Percentiles rank a stretch among this genome's conserved stretches.
Evolutionary conservation across 768 basidiomycete genomes (phyloP).

Genomic region (Gelatoporia subvermispora): DNA sequence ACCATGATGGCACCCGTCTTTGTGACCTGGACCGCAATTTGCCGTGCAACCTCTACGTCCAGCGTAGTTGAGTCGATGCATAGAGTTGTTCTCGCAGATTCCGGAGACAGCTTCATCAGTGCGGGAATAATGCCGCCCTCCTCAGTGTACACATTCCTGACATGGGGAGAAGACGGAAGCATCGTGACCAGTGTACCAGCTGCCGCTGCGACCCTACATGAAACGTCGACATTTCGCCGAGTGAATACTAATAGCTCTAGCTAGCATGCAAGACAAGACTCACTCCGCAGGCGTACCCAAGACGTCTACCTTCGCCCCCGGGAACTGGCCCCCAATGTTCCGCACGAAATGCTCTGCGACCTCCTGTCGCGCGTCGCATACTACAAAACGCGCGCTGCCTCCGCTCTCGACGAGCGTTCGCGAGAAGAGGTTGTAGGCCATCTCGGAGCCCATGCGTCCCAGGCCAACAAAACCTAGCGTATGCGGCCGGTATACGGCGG

Average conservation of each 20-base stretch:
- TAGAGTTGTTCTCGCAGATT: constrained; percentile 44
- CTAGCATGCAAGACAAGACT: constrained; percentile 26
- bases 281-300: constrained; percentile 70
- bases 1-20: constrained; percentile 67
- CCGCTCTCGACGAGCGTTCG: constrained; percentile 52
- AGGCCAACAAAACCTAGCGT: constrained; percentile 80
- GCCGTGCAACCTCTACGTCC: constrained; percentile 69
- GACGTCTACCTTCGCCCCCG: constrained; percentile 53
- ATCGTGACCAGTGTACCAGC: constrained; percentile 78
- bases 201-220: constrained; percentile 51
- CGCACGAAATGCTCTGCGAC: constrained; percentile 51
- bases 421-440: constrained; percentile 81
- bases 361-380: constrained; percentile 72
- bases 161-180: constrained; percentile 90
- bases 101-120: constrained; percentile 40
- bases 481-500: constrained; percentile 23
- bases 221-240: not conserved
- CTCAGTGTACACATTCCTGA: constrained; percentile 65
- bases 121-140: constrained; percentile 61
- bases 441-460: constrained; percentile 85
- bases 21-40: constrained; percentile 53
- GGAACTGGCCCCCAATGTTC: constrained; percentile 52
- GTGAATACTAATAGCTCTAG: constrained; percentile 4
- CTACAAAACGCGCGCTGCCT: constrained; percentile 56
- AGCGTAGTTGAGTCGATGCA: constrained; percentile 91